A percentile compares a stretch with the other conserved stretches of the same genome.
Conservation (phyloP, 192 early-diverging fungal genomes). For the Backusella psychrophila region DNA sequence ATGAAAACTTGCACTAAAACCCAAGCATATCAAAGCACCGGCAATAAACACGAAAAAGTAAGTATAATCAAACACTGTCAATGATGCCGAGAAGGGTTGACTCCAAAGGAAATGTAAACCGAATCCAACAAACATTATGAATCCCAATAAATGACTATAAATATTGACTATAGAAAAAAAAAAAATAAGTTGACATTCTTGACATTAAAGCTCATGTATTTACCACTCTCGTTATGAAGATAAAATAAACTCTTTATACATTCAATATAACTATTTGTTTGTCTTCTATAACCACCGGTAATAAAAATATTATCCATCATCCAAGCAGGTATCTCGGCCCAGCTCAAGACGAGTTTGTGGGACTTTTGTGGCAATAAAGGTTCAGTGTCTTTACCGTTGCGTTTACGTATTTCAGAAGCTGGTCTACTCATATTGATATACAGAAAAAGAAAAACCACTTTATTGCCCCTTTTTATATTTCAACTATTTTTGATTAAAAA, state of each 20-base stretch:
- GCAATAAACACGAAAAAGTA: conserved; percentile 75
- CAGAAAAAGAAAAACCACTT: not conserved
- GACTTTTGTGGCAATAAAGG: not conserved
- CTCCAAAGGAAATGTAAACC: conserved; percentile 47
- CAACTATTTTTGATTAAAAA: too few relatives aligned
- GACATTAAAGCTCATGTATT: not conserved
- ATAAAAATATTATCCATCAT: conserved; percentile 85
- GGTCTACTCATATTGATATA: not conserved
- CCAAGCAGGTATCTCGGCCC: conserved; percentile 67
- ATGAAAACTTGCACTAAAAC: conserved; percentile 78
- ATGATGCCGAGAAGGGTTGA: conserved; percentile 36
- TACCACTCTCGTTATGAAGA: conserved; percentile 91
- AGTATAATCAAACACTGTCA: conserved; percentile 59
- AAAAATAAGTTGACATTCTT: not conserved
- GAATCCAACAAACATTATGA: conserved; percentile 52
- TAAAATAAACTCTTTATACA: conserved; percentile 78
- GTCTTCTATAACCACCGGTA: conserved; percentile 75
- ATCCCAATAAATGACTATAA: conserved; percentile 81
- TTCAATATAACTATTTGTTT: conserved; percentile 67
- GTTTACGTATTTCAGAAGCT: not conserved
- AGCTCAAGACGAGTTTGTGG: conserved; percentile 18
- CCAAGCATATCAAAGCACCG: conserved; percentile 77
- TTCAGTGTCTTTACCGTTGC: not conserved
- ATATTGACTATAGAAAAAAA: conserved; percentile 63
- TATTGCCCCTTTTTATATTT: too few relatives aligned